These are phyloP conservation scores for Plasmodium gallinaceum DNA, from an alignment of 169 alveolate species.

Conservation along the genomic window DNA sequence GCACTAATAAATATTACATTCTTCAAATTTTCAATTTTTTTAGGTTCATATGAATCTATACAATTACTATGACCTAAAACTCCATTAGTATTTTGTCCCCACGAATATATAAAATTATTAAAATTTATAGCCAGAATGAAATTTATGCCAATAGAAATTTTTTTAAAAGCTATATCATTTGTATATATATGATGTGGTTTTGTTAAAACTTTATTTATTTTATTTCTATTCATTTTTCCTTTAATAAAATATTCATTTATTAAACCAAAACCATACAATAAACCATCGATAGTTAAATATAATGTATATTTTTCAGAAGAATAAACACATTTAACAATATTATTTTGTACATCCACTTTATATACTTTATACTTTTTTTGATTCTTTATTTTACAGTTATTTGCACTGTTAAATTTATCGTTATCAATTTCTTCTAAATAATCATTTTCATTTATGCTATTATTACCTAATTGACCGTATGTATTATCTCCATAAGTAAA, in stretches of 20 bases:
- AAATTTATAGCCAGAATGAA: conserved; percentile 39
- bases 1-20: conserved; percentile 48
- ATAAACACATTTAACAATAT: conserved; percentile 46
- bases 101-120: conserved; percentile 45
- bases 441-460: not conserved
- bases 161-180: conserved; percentile 69
- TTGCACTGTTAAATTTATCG: not conserved
- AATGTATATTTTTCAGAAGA: conserved; percentile 42
- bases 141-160: conserved; percentile 37
- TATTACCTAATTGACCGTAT: conserved; percentile 63
- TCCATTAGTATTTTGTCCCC: conserved; percentile 46
- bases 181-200: conserved; percentile 53
- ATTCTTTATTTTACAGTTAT: not conserved
- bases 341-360: conserved; percentile 40
- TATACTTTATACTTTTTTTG: conserved; percentile 14
- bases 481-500: conserved; percentile 70
- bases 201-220: conserved; percentile 21
- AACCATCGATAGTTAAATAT: conserved; percentile 46
- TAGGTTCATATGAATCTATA: conserved; percentile 27
- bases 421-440: not conserved
- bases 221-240: conserved; percentile 17
- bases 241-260: conserved; percentile 55
- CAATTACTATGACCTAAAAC: conserved; percentile 38
- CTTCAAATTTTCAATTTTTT: conserved; percentile 14
- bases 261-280: conserved; percentile 58